Evolutionary conservation across 169 alveolate genomes (phyloP).

Genomic region (Plasmodium gaboni): DNA sequence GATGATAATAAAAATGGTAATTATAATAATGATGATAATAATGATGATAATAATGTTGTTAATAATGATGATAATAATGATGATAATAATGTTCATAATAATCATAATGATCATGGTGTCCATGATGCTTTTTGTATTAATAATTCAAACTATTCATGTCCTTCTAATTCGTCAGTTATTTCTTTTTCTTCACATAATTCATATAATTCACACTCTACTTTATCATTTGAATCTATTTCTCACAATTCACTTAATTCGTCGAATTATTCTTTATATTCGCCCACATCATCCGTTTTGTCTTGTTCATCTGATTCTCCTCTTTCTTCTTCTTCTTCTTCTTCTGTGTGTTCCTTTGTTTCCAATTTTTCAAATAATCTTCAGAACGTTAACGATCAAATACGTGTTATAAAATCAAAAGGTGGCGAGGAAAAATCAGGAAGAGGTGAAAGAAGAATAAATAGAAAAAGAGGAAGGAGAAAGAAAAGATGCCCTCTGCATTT

Average conservation of each 20-base stretch:
- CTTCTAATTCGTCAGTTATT: not conserved
- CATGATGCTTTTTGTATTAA: not conserved
- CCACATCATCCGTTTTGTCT: constrained; percentile 2
- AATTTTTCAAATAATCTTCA: not conserved
- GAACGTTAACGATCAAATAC: not conserved
- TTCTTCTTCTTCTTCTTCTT: constrained; percentile 29
- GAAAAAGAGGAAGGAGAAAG: not conserved
- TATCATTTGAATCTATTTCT: constrained; percentile 1
- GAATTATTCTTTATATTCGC: constrained; percentile 5
- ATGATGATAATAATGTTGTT: too few species aligned
- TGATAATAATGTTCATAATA: not conserved
- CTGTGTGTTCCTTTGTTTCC: not conserved
- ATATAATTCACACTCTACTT: not conserved
- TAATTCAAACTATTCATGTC: not conserved
- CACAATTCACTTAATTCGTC: too few species aligned
- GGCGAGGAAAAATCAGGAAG: not conserved
- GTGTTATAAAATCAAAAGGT: not conserved
- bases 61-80: too few species aligned
- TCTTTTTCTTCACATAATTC: constrained; percentile 9
- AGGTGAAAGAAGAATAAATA: not conserved
- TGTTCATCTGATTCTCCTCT: constrained; percentile 10
- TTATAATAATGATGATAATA: not conserved
- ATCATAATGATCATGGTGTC: not conserved
- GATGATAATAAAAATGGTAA: too few species aligned
- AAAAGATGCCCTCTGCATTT: constrained; percentile 26